Percentiles rank a stretch among this genome's conserved stretches.
Conservation (phyloP, 441 rosid genomes). For the Codiaeum variegatum region DNA sequence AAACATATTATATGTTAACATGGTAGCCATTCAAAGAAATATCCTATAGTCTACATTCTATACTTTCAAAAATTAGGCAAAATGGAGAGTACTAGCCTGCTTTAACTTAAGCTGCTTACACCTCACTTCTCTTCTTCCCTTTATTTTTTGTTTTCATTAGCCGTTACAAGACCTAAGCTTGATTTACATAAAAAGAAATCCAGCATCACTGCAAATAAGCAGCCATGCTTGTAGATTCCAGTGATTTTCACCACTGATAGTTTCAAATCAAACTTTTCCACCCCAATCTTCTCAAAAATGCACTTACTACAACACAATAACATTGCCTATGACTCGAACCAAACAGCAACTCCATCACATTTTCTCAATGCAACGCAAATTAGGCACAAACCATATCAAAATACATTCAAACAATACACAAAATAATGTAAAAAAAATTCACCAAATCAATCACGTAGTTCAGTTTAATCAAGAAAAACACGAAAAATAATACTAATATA, state of each 20-base stretch:
- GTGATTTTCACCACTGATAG: neutral
- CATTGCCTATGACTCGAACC: neutral
- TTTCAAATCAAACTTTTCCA: neutral
- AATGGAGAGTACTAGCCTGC: neutral
- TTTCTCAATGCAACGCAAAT: neutral
- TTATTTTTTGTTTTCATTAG: neutral
- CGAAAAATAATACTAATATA: no score
- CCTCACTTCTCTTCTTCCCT: neutral
- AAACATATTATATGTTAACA: neutral
- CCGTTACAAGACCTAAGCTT: neutral
- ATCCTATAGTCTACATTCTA: neutral
- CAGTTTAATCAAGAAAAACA: neutral
- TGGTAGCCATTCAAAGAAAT: neutral
- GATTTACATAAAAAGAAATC: neutral
- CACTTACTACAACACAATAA: neutral
- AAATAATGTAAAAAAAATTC: neutral
- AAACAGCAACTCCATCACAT: neutral
- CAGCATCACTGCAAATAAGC: neutral
- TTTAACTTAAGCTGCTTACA: neutral
- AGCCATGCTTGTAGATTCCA: neutral
- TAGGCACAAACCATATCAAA: neutral
- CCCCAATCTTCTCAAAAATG: neutral
- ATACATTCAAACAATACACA: neutral
- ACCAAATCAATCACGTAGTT: neutral
- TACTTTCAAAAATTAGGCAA: neutral